These are phyloP conservation scores for Pichia sp. DNA, from an alignment of 1,139 yeast species.

Conservation along the genomic window DNA sequence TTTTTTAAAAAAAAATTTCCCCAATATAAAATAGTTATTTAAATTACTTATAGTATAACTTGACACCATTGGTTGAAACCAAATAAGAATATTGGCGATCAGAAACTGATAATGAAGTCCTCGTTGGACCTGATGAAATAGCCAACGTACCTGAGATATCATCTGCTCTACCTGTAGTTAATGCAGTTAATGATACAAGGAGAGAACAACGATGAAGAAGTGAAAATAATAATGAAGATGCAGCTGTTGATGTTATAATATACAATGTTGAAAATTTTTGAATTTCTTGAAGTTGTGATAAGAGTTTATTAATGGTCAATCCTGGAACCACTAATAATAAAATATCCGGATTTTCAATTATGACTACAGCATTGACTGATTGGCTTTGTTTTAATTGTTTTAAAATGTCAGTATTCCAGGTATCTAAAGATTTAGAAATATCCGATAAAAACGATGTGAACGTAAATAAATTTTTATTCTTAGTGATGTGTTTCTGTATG, in stretches of 20 bases:
- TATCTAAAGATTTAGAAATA: background rate
- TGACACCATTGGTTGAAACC: slow-evolving; percentile 10
- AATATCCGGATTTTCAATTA: slow-evolving; percentile 40
- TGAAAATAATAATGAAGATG: slow-evolving; percentile 40
- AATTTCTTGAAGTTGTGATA: slow-evolving; percentile 34
- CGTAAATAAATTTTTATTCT: slow-evolving; percentile 4
- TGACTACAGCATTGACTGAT: slow-evolving; percentile 8
- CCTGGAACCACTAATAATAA: slow-evolving; percentile 40
- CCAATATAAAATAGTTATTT: background rate
- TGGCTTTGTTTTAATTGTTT: background rate
- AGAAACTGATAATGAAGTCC: background rate
- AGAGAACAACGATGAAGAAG: slow-evolving; percentile 46
- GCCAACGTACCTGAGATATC: slow-evolving; percentile 73
- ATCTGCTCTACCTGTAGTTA: slow-evolving; percentile 74
- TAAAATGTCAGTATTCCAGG: background rate
- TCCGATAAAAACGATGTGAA: slow-evolving; percentile 9
- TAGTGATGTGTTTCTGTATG: slow-evolving; percentile 5
- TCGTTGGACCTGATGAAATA: slow-evolving; percentile 27
- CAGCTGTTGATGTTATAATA: slow-evolving; percentile 32
- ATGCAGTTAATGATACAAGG: slow-evolving; percentile 52
- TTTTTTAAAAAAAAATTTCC: too few species aligned
- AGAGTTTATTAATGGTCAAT: slow-evolving; percentile 33
- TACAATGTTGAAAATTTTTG: slow-evolving; percentile 35
- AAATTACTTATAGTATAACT: slow-evolving; percentile 10
- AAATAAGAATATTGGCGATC: slow-evolving; percentile 12